These are phyloP conservation scores for Yueomyces sinensis DNA, from an alignment of 805 yeast species.

Conservation along the genomic window DNA sequence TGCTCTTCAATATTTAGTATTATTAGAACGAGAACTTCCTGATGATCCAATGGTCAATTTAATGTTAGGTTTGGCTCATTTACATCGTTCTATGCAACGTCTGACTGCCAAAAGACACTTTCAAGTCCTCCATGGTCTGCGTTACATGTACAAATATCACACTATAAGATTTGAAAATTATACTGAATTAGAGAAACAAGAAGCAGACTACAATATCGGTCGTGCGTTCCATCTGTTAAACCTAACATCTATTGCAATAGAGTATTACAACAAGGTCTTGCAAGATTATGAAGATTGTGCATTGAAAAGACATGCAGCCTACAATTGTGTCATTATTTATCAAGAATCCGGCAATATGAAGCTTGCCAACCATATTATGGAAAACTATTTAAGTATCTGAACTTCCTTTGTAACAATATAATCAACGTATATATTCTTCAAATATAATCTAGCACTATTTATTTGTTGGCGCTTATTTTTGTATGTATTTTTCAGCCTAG, in stretches of 20 bases:
- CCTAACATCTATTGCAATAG: constrained; percentile 55
- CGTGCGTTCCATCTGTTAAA: constrained; percentile 78
- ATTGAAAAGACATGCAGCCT: constrained; percentile 69
- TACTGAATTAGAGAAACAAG: constrained; percentile 43
- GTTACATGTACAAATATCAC: constrained; percentile 61
- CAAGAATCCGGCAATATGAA: constrained; percentile 58
- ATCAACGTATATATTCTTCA: too few species aligned
- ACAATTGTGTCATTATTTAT: constrained; percentile 67
- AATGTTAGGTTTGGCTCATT: constrained; percentile 62
- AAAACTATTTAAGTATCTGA: constrained; percentile 44
- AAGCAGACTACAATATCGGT: constrained; percentile 72
- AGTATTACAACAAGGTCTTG: constrained; percentile 60
- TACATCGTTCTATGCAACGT: constrained; percentile 87
- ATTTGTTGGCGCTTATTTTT: too few species aligned
- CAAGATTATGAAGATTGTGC: constrained; percentile 41
- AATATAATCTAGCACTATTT: too few species aligned
- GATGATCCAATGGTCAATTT: constrained; percentile 72
- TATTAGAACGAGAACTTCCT: constrained; percentile 54
- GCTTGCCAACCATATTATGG: constrained; percentile 52
- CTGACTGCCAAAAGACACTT: constrained; percentile 74
- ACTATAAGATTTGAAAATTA: constrained; percentile 31
- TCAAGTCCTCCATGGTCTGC: constrained; percentile 77
- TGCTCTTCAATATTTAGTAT: constrained; percentile 61
- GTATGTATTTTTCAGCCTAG: too few species aligned
- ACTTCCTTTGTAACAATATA: background rate